Evolutionary conservation across 345 rosid species (phyloP), one percentile per base, ranked within the genome.

Genomic region (Pugionium cornutum): DNA sequence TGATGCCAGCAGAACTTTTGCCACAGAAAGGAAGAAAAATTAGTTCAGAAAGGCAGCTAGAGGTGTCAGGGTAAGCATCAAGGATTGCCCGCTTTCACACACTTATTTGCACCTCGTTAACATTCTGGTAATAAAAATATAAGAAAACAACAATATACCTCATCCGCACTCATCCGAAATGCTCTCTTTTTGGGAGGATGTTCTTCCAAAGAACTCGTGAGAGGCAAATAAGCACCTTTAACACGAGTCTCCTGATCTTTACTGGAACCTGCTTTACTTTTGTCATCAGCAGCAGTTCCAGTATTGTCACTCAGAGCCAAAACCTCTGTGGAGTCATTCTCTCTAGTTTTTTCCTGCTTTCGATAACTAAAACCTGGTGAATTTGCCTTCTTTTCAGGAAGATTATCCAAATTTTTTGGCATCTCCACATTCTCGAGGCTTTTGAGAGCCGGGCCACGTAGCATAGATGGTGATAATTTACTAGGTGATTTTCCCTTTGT

Each of bases 91-190:
- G 18, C 29, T 40, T 42, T 50, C 45, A 33, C 25, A 57, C 29
- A 43, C 43, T 32, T 37, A 40, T 41, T 58, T 49, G 44, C 66
- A 58, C 48, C 28, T 36, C 7, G 8, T 35, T 36, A 42, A 66
- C 7, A 64, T 54, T 48, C 58, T 6, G 6, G 48, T 43, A 42
- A 28, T 50, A 37, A 25, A 37, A 36, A 43, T 28, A 59, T 11
- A 45, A 11, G 48, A 34, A 4, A 55, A 35, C 36, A 55, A 35
- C 36, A 66, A 66, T 10, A 34, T 70, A 85, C 98, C 96, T 91
- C 97, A 70, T 81, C 82, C 8, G 96, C 94, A 57, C 81, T 87
- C 85, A 91, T 95, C 68, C 79, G 84, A 79, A 91, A 95, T 66
- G 82, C 81, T 50, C 51, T 59, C 59, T 77, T 85, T 65, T 70